Conservation (phyloP, 495 filamentous ascomycete species). For the Penicillium steckii region DNA sequence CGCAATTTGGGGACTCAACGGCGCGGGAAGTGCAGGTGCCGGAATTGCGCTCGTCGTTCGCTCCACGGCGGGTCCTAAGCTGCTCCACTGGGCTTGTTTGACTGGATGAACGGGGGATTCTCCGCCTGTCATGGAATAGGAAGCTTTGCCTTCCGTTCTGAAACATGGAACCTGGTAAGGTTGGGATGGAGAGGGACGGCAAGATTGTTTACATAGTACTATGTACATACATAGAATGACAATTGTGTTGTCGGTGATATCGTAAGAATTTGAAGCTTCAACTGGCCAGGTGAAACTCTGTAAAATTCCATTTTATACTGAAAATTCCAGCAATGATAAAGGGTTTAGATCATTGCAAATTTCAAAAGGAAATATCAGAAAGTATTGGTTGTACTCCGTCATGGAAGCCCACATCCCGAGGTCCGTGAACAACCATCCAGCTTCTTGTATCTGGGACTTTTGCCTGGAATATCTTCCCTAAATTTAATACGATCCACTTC, state of each 20-base stretch:
- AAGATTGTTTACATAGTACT: background rate
- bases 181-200: background rate
- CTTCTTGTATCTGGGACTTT: background rate
- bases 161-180: background rate
- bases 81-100: background rate
- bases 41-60: constrained; percentile 6
- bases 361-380: background rate
- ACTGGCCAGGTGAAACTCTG: background rate
- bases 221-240: background rate
- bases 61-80: background rate
- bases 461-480: background rate
- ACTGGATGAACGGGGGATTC: background rate
- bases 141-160: background rate
- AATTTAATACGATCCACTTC: no score
- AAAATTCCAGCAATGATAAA: background rate
- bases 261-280: background rate
- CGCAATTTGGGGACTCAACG: background rate
- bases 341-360: background rate
- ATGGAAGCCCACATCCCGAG: background rate
- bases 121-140: background rate
- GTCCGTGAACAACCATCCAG: background rate
- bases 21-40: constrained; percentile 1
- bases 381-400: background rate
- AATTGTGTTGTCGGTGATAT: background rate
- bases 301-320: background rate